Conservation (phyloP, 192 early-diverging fungal species). For the Gryganskiella cystojenkinii region DNA sequence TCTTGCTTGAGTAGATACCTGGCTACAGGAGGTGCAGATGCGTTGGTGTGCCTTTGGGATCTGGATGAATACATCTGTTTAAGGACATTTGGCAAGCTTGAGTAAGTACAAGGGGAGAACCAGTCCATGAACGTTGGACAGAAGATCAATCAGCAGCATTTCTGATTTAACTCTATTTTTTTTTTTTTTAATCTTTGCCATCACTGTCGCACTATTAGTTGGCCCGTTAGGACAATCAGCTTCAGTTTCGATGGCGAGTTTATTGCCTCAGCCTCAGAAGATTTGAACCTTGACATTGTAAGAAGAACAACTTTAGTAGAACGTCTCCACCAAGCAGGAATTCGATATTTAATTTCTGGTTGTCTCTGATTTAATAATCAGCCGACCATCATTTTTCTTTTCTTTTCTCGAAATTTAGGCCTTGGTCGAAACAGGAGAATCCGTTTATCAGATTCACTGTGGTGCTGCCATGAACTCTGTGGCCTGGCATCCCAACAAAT, state of each 20-base stretch:
- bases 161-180: neutral
- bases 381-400: neutral
- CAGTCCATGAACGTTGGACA: too few species aligned
- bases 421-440: conserved; percentile 77
- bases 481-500: conserved; percentile 83
- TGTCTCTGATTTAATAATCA: neutral
- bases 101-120: conserved; percentile 62
- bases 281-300: conserved; percentile 82
- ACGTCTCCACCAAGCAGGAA: too few species aligned
- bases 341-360: too few species aligned
- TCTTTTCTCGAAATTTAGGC: conserved; percentile 60
- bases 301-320: too few species aligned
- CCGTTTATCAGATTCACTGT: conserved; percentile 74
- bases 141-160: too few species aligned
- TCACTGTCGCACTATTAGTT: conserved; percentile 51
- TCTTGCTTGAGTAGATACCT: conserved; percentile 64
- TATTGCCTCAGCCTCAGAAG: conserved; percentile 81
- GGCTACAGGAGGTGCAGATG: conserved; percentile 83
- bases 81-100: conserved; percentile 72
- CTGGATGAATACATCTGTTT: conserved; percentile 70
- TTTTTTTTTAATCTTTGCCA: neutral
- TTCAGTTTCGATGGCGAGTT: conserved; percentile 85
- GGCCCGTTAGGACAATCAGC: conserved; percentile 80
- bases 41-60: conserved; percentile 82
- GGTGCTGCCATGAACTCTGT: conserved; percentile 77